These are phyloP conservation scores for Cicer cuneatum DNA, from an alignment of 306 rosid species.

Conservation along the genomic window DNA sequence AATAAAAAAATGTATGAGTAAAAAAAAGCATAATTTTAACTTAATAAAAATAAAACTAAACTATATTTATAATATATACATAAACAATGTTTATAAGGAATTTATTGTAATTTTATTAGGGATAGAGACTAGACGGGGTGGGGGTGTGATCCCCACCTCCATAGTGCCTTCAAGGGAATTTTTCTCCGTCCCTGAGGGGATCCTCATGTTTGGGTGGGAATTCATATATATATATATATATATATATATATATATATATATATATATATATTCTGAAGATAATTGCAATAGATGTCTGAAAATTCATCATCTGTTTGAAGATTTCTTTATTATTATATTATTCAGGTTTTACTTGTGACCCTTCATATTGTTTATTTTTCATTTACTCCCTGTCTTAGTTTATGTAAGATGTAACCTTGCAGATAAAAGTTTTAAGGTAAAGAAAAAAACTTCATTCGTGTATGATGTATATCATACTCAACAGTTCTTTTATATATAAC, in stretches of 20 bases:
- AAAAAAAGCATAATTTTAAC: not conserved
- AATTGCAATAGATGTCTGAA: not conserved
- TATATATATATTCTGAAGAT: constrained; percentile 1
- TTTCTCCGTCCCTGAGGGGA: too few relatives aligned
- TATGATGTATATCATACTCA: not conserved
- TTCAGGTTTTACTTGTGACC: too few relatives aligned
- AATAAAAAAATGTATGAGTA: not conserved
- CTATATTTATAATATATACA: not conserved
- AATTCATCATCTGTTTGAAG: constrained; percentile 19
- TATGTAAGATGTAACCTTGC: constrained; percentile 15
- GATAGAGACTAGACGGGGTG: not conserved
- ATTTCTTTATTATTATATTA: too few relatives aligned
- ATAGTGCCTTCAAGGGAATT: too few relatives aligned
- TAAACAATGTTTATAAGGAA: not conserved
- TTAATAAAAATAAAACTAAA: not conserved
- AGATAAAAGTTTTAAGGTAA: constrained; percentile 10
- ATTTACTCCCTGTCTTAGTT: not conserved
- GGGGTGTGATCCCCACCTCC: not conserved
- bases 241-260: too few relatives aligned
- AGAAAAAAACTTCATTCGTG: not conserved
- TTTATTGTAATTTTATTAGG: not conserved
- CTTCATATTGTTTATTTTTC: too few relatives aligned
- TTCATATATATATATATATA: too few relatives aligned
- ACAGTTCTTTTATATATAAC: not conserved
- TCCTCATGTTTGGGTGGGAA: too few relatives aligned